phyloP scores from a whole-genome alignment of 1,284 basidiomycete species.

The Ustilago curta region DNA sequence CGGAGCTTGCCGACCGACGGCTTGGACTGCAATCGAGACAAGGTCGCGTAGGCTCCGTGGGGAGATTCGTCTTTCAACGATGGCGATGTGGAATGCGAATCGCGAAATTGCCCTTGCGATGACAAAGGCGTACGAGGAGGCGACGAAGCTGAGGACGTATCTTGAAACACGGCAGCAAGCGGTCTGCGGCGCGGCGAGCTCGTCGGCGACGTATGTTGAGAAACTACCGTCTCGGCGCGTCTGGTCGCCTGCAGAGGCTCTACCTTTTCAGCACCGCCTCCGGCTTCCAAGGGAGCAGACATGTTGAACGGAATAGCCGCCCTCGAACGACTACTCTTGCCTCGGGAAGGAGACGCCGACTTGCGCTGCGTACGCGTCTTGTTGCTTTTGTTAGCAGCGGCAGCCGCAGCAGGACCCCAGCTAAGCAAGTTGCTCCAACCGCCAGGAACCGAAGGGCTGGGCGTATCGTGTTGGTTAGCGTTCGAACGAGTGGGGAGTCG shows the following conservation, averaged over 20 bases:
- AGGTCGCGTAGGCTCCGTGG: conserved; percentile 42
- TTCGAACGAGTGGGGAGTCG: conserved; percentile 16
- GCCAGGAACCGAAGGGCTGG: conserved; percentile 30
- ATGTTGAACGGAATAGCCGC: conserved; percentile 47
- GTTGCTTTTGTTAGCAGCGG: too few species aligned
- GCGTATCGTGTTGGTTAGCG: conserved; percentile 8
- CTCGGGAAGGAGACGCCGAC: conserved; percentile 29
- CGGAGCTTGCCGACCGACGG: conserved; percentile 33
- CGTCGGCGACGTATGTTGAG: conserved; percentile 13
- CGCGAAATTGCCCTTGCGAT: conserved; percentile 12
- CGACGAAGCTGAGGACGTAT: conserved; percentile 24
- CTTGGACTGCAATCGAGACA: conserved; percentile 38
- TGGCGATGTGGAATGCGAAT: conserved; percentile 21
- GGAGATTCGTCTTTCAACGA: conserved; percentile 32
- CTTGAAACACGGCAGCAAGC: conserved; percentile 42
- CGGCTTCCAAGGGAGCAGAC: conserved; percentile 32
- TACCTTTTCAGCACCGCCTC: conserved; percentile 11
- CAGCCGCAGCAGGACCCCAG: conserved; percentile 42
- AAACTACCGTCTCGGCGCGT: conserved; percentile 1
- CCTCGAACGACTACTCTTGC: conserved; percentile 14
- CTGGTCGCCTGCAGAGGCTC: background rate
- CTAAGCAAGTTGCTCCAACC: conserved; percentile 49
- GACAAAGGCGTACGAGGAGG: conserved; percentile 29
- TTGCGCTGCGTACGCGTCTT: conserved; percentile 22
- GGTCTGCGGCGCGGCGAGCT: conserved; percentile 36